Evolutionary conservation across 1,139 yeast genomes (phyloP).

Genomic region (Pichia sp.): DNA sequence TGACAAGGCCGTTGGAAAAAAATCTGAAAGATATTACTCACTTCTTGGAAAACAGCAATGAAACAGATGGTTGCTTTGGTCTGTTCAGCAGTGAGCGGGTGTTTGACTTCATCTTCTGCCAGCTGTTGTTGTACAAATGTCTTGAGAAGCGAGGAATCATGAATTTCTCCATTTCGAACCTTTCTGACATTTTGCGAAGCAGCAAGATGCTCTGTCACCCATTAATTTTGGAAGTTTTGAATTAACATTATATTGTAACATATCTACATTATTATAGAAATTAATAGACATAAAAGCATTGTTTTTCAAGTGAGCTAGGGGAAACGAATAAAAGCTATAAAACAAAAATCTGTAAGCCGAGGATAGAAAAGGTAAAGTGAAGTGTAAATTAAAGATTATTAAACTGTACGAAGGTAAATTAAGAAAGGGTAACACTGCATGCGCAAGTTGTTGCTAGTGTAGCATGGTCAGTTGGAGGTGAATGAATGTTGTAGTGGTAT

Average conservation of each 20-base stretch:
- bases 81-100: conserved; percentile 20
- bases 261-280: background rate
- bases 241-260: background rate
- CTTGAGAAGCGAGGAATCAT: conserved; percentile 2
- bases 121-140: conserved; percentile 7
- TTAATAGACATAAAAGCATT: background rate
- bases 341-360: background rate
- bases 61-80: conserved; percentile 28
- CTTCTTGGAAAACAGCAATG: background rate
- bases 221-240: conserved; percentile 6
- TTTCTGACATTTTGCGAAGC: background rate
- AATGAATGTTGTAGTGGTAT: too few relatives aligned
- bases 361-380: background rate
- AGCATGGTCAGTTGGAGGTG: background rate
- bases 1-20: background rate
- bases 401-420: background rate
- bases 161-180: background rate
- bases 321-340: background rate
- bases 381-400: background rate
- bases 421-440: background rate
- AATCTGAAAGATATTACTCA: conserved; percentile 5
- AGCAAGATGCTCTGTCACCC: conserved; percentile 9
- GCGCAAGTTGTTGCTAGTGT: background rate
- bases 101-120: conserved; percentile 22
- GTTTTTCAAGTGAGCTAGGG: background rate